Evolutionary conservation across 805 yeast species (phyloP).

Genomic region (Candida ortonii): DNA sequence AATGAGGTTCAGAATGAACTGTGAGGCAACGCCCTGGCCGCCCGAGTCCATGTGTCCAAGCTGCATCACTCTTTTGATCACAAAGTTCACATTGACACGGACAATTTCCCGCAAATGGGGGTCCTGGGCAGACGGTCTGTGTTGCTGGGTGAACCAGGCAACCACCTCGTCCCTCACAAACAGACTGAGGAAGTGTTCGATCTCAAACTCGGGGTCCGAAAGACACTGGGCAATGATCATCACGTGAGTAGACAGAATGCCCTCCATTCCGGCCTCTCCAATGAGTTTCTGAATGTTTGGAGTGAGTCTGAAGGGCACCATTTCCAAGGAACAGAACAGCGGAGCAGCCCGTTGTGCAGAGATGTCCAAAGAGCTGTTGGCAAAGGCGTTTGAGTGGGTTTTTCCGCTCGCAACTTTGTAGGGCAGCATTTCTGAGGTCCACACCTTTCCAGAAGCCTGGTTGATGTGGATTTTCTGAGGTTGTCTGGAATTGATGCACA

Average conservation of each 20-base stretch:
- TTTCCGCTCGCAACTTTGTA: slow-evolving; percentile 63
- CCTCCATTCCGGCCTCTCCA: slow-evolving; percentile 93
- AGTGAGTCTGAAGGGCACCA: slow-evolving; percentile 93
- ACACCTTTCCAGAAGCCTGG: slow-evolving; percentile 78
- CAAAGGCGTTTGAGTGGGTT: slow-evolving; percentile 38
- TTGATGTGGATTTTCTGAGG: slow-evolving; percentile 91
- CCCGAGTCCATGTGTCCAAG: slow-evolving; percentile 49
- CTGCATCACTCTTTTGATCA: slow-evolving; percentile 73
- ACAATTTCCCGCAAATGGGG: slow-evolving; percentile 85
- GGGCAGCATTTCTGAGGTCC: slow-evolving; percentile 96
- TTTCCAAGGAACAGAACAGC: slow-evolving; percentile 83
- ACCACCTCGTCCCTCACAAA: slow-evolving; percentile 95
- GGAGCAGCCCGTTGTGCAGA: slow-evolving; percentile 65
- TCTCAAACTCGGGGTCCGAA: slow-evolving; percentile 86
- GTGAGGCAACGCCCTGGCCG: slow-evolving; percentile 81
- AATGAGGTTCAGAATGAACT: slow-evolving; percentile 83
- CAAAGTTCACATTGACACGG: slow-evolving; percentile 79
- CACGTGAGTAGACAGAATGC: slow-evolving; percentile 79
- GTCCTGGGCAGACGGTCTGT: slow-evolving; percentile 78
- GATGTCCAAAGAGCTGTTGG: slow-evolving; percentile 45
- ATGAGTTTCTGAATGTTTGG: slow-evolving; percentile 92
- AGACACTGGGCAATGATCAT: slow-evolving; percentile 84
- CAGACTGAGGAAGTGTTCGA: slow-evolving; percentile 87
- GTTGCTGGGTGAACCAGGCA: slow-evolving; percentile 89
- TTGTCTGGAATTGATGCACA: slow-evolving; percentile 88